Conservation (phyloP, 495 filamentous ascomycete genomes). For the Lophiotrema nucula region DNA sequence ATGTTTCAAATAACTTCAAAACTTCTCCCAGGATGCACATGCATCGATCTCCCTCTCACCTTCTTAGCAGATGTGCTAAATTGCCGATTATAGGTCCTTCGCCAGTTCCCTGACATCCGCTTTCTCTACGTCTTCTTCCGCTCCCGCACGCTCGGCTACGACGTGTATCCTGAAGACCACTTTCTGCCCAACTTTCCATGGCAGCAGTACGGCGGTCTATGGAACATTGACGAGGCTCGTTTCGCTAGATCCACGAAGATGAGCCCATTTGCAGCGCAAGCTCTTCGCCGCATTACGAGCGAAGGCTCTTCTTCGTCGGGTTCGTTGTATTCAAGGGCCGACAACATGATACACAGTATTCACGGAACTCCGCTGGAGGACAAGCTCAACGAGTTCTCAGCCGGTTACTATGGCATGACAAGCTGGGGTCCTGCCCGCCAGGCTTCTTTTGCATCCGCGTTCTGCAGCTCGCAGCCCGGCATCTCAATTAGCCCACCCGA, state of each 20-base stretch:
- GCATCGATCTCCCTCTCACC: not conserved
- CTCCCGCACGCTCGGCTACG: constrained; percentile 31
- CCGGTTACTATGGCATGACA: not conserved
- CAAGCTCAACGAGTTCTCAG: too few relatives aligned
- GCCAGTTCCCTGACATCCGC: constrained; percentile 33
- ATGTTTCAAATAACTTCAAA: too few relatives aligned
- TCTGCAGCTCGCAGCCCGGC: constrained; percentile 1
- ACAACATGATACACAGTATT: too few relatives aligned
- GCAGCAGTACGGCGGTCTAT: constrained; percentile 32
- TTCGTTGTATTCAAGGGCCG: not conserved
- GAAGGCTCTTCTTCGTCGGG: constrained; percentile 8
- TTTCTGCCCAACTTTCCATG: constrained; percentile 33
- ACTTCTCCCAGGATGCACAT: not conserved
- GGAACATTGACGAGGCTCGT: constrained; percentile 28
- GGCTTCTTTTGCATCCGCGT: constrained; percentile 8
- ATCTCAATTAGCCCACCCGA: not conserved
- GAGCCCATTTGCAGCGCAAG: constrained; percentile 22
- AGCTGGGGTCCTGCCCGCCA: not conserved
- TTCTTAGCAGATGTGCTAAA: constrained; percentile 11
- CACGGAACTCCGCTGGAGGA: too few relatives aligned
- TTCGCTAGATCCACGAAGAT: constrained; percentile 26
- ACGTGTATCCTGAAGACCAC: constrained; percentile 34
- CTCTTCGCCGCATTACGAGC: constrained; percentile 26
- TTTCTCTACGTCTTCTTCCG: constrained; percentile 34
- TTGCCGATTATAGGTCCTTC: constrained; percentile 21